These are phyloP conservation scores for Mycena galopus DNA, from an alignment of 768 basidiomycete species.

Conservation along the genomic window DNA sequence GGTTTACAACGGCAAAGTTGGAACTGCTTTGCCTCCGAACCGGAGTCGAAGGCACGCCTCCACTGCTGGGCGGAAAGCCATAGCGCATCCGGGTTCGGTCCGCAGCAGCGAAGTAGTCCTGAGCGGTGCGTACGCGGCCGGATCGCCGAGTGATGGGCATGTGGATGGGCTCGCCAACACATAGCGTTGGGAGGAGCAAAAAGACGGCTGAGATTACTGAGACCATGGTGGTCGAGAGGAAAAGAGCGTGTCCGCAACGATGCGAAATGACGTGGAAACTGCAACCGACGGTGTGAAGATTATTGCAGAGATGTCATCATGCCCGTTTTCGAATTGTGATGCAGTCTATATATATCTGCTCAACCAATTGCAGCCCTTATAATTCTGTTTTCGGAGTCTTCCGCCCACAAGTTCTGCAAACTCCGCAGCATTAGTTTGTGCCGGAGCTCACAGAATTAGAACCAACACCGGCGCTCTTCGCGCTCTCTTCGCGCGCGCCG, in stretches of 20 bases:
- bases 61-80: constrained; percentile 14
- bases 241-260: constrained; percentile 19
- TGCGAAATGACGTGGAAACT: not conserved
- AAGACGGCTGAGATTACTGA: not conserved
- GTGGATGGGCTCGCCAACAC: constrained; percentile 27
- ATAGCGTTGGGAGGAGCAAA: constrained; percentile 25
- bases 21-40: constrained; percentile 25
- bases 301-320: not conserved
- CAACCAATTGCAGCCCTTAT: not conserved
- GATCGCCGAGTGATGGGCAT: constrained; percentile 29
- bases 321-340: constrained; percentile 2
- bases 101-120: constrained; percentile 29
- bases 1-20: constrained; percentile 14
- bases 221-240: constrained; percentile 12
- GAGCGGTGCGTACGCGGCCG: constrained; percentile 18
- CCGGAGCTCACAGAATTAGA: not conserved
- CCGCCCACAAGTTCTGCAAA: too few species aligned
- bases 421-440: not conserved
- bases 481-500: too few species aligned
- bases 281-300: constrained; percentile 9
- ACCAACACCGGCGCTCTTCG: too few species aligned
- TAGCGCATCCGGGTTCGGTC: constrained; percentile 30
- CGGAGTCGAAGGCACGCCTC: not conserved
- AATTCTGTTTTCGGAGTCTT: not conserved
- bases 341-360: not conserved